Conservation (phyloP, 1,284 basidiomycete species). For the Meira miltonrushii region DNA sequence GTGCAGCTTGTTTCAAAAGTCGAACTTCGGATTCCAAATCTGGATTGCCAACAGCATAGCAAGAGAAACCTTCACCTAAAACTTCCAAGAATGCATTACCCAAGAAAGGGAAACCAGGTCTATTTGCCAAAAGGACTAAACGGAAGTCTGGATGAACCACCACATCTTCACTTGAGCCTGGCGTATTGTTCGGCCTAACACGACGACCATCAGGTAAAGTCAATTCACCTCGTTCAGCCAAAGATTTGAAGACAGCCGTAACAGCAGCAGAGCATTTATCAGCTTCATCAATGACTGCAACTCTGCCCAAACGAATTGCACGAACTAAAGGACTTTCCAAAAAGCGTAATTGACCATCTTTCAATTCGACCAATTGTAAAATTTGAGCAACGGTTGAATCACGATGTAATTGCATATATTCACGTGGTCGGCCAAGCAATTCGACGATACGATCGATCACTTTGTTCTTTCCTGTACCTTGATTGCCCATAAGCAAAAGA, state of each 20-base stretch:
- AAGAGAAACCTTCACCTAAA: slow-evolving; percentile 52
- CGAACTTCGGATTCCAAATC: slow-evolving; percentile 50
- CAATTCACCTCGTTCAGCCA: slow-evolving; percentile 52
- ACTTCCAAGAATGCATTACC: slow-evolving; percentile 51
- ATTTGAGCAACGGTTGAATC: slow-evolving; percentile 47
- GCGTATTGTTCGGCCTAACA: slow-evolving; percentile 28
- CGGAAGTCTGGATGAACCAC: slow-evolving; percentile 51
- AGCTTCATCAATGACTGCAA: slow-evolving; percentile 54
- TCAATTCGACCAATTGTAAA: slow-evolving; percentile 47
- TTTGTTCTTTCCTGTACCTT: slow-evolving; percentile 55
- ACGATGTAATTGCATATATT: slow-evolving; percentile 54
- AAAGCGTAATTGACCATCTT: slow-evolving; percentile 49
- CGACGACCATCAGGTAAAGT: slow-evolving; percentile 50
- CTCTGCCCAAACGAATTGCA: slow-evolving; percentile 48
- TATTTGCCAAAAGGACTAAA: slow-evolving; percentile 53
- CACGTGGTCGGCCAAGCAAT: slow-evolving; percentile 50
- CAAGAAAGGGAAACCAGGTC: slow-evolving; percentile 52
- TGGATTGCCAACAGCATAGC: slow-evolving; percentile 52
- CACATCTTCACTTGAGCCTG: slow-evolving; percentile 24
- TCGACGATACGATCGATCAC: slow-evolving; percentile 52
- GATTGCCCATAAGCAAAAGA: slow-evolving; percentile 52
- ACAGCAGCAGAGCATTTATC: slow-evolving; percentile 53
- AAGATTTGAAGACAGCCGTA: slow-evolving; percentile 51
- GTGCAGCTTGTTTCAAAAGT: slow-evolving; percentile 50
- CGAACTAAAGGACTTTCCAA: slow-evolving; percentile 51